Evolutionary conservation across 495 filamentous ascomycete genomes (phyloP).

Genomic region (Aspergillus saccharolyticus): DNA sequence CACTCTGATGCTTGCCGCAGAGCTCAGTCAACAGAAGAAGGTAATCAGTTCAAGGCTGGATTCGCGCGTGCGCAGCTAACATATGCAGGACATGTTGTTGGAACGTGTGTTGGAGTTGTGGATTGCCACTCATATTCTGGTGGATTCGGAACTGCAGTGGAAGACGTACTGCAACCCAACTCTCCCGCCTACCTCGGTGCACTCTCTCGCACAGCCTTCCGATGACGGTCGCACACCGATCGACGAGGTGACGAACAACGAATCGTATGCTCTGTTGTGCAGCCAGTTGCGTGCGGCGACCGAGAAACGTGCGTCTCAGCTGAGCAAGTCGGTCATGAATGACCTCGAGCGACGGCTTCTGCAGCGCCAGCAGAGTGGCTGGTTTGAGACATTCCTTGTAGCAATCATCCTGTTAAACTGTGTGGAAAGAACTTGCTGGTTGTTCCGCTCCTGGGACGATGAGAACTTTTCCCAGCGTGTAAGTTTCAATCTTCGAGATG

Average conservation of each 20-base stretch:
- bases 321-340: slow-evolving; percentile 65
- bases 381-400: slow-evolving; percentile 71
- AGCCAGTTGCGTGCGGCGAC: slow-evolving; percentile 68
- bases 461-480: slow-evolving; percentile 43
- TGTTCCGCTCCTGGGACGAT: slow-evolving; percentile 70
- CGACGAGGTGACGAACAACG: slow-evolving; percentile 38
- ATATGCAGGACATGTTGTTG: slow-evolving; percentile 52
- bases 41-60: slow-evolving; percentile 14
- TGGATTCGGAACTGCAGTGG: slow-evolving; percentile 63
- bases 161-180: slow-evolving; percentile 52
- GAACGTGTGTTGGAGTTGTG: slow-evolving; percentile 68
- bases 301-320: slow-evolving; percentile 63
- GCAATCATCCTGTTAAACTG: slow-evolving; percentile 72
- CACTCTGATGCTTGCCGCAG: slow-evolving; percentile 56
- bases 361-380: slow-evolving; percentile 65
- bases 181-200: slow-evolving; percentile 39
- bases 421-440: slow-evolving; percentile 79
- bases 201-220: slow-evolving; percentile 34
- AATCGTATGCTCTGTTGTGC: slow-evolving; percentile 51
- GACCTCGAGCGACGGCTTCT: slow-evolving; percentile 68
- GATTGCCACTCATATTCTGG: slow-evolving; percentile 67
- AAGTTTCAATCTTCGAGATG: slow-evolving; percentile 11
- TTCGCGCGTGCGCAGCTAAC: slow-evolving; percentile 7
- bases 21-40: slow-evolving; percentile 51
- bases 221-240: slow-evolving; percentile 44